Conservation (phyloP, 768 basidiomycete species). For the Symmetrospora coprosmae region DNA sequence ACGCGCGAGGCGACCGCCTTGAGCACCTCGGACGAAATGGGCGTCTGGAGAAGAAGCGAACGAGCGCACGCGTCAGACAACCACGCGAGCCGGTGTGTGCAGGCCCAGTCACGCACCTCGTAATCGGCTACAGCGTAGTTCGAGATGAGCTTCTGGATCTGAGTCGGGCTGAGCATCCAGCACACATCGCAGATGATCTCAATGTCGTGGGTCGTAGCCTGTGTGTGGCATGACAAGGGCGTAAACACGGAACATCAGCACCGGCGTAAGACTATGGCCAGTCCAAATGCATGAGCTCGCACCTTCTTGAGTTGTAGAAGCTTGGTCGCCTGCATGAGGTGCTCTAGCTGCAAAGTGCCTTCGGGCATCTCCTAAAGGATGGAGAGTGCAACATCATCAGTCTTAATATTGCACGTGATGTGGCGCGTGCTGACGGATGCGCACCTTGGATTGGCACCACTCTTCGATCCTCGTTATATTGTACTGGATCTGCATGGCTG, state of each 20-base stretch:
- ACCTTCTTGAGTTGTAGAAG: conserved; percentile 94
- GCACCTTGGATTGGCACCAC: conserved; percentile 90
- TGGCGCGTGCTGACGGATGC: no score
- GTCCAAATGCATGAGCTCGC: no score
- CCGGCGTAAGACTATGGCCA: no score
- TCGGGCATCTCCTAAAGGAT: conserved; percentile 69
- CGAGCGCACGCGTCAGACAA: background rate
- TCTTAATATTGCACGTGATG: background rate
- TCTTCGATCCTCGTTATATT: conserved; percentile 89
- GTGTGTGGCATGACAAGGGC: conserved; percentile 11
- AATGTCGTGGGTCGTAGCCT: conserved; percentile 88
- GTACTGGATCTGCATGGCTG: conserved; percentile 99
- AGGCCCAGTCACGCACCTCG: conserved; percentile 48
- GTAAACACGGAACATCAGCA: conserved; percentile 28
- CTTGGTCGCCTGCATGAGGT: conserved; percentile 99
- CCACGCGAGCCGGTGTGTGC: background rate
- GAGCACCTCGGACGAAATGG: conserved; percentile 91
- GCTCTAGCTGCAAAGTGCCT: conserved; percentile 89
- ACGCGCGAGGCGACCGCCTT: conserved; percentile 92
- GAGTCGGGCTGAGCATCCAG: conserved; percentile 98
- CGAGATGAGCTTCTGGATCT: conserved; percentile 97
- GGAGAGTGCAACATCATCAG: background rate
- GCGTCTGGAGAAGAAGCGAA: conserved; percentile 48
- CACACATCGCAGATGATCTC: conserved; percentile 84
- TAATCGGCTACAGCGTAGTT: conserved; percentile 89